Base-by-base conservation (phyloP, 331 rosid species). In the Acacia concinna region DNA sequence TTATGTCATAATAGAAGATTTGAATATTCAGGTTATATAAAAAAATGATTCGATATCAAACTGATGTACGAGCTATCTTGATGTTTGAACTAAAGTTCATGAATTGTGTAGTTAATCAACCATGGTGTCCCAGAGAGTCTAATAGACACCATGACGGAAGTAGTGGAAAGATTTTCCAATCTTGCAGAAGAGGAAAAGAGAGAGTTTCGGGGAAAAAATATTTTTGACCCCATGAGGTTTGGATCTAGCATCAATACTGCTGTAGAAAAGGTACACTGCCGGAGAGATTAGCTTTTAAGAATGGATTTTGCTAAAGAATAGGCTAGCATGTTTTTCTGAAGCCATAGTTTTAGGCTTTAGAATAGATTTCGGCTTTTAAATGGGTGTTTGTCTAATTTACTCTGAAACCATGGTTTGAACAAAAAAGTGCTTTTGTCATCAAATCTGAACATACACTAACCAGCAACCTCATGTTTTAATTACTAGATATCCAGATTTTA, bases 121-220 rank as follows among this genome's bases (percentile, higher is more conserved):
- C 87, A 86, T 30, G 81, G 81, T 9, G 64, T 83, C 13, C 56
- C 82, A 8, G 81, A 79, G 73, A 60, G 68, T 54, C 21, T 73
- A 2, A 74, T 56, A 4, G 14, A 37, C 17, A 56, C 17, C 23
- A 21, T 74, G 52, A 74, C 56, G 49, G 54, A 74, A 54, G 78
- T 38, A 35, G 34, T 17, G 6, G 21, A 37, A 25, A 49, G 37
- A 38, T 74, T 74, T 56, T 74, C 23, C 23, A 3, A 56, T 37
- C 68, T 56, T 9, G 8, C 68, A 3, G 78, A 74, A 7, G 78
- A 56, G 38, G 78, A 74, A 56, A 74, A 74, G 78, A 56, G 21
- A 57, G 78, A 74, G 30, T 37, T 74, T 31, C 51, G 23, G 17
- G 68, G 38, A 35, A 57, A 35, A 8, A 9, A 14, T 23, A 23